Evolutionary conservation across 225 moss, liverwort and hornwort species (phyloP).

Genomic region (Physcomitrium patens): DNA sequence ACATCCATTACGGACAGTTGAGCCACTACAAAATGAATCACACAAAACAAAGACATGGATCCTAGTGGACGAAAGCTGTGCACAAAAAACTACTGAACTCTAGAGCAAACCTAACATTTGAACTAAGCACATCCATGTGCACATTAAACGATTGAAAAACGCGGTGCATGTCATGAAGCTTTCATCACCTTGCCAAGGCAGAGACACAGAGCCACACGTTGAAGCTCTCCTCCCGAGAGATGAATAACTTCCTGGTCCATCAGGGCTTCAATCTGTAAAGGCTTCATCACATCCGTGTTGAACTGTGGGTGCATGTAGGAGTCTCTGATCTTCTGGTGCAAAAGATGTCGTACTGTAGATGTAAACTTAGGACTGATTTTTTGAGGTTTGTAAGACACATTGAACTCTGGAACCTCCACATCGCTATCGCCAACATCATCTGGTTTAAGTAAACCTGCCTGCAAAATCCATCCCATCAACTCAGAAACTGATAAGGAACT

Average conservation of each 20-base stretch:
- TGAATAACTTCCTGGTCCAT: conserved; percentile 94
- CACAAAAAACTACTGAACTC: neutral
- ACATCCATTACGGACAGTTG: neutral
- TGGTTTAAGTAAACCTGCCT: conserved; percentile 93
- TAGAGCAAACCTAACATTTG: neutral
- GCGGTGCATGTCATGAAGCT: too few relatives aligned
- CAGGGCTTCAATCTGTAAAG: conserved; percentile 85
- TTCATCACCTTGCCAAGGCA: conserved; percentile 91
- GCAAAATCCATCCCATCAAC: conserved; percentile 25
- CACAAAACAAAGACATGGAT: neutral
- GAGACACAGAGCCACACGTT: conserved; percentile 89
- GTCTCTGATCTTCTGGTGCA: conserved; percentile 90
- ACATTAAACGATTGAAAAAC: neutral
- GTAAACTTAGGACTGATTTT: conserved; percentile 94
- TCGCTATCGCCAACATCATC: conserved; percentile 63
- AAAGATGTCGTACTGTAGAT: conserved; percentile 69
- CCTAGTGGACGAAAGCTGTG: neutral
- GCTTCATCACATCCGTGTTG: conserved; percentile 96
- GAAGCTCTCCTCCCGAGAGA: conserved; percentile 95
- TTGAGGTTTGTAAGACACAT: conserved; percentile 96
- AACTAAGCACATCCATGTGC: neutral
- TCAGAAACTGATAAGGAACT: neutral
- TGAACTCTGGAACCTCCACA: conserved; percentile 92
- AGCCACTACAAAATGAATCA: neutral
- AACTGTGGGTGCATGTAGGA: conserved; percentile 98